Conservation (phyloP, 1,284 basidiomycete genomes). For the Moesziomyces parantarcticus region DNA sequence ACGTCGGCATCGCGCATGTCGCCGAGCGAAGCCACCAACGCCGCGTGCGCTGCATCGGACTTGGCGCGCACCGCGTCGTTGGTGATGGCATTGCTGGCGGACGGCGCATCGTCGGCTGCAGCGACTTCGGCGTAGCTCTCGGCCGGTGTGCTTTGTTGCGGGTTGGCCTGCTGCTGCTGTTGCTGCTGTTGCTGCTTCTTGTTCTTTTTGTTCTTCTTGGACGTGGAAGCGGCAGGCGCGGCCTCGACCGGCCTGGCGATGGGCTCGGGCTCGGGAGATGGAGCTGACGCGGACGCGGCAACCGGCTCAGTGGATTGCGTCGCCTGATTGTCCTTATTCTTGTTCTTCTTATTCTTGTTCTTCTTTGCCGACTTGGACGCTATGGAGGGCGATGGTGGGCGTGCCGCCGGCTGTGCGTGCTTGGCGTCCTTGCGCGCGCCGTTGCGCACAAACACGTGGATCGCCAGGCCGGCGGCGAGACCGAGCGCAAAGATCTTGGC, state of each 20-base stretch:
- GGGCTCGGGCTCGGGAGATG: background rate
- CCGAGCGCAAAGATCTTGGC: slow-evolving; percentile 49
- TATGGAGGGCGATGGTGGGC: slow-evolving; percentile 7
- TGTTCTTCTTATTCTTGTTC: slow-evolving; percentile 36
- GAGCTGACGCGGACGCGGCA: background rate
- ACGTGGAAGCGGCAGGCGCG: slow-evolving; percentile 2
- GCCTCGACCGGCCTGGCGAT: background rate
- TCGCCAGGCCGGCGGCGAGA: slow-evolving; percentile 35
- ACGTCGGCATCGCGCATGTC: slow-evolving; percentile 49
- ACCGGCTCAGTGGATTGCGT: no score
- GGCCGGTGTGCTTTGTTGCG: background rate
- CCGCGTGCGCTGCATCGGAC: slow-evolving; percentile 19
- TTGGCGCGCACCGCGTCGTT: slow-evolving; percentile 31
- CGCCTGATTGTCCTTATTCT: slow-evolving; percentile 3
- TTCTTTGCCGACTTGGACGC: slow-evolving; percentile 10
- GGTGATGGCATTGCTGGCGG: slow-evolving; percentile 6
- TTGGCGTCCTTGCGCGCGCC: slow-evolving; percentile 2
- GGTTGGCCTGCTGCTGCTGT: slow-evolving; percentile 5
- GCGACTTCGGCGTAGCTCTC: slow-evolving; percentile 24
- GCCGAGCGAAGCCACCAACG: slow-evolving; percentile 21
- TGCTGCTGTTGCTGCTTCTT: slow-evolving; percentile 12
- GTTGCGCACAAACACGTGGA: slow-evolving; percentile 32
- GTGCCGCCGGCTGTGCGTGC: background rate
- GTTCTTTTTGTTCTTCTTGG: slow-evolving; percentile 24
- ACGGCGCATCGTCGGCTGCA: background rate